Percentiles rank a stretch among this genome's conserved stretches.
These are phyloP conservation scores for Zelopaecilomyces penicillatus DNA, from an alignment of 2,329 filamentous ascomycete genomes.

Conservation along the genomic window DNA sequence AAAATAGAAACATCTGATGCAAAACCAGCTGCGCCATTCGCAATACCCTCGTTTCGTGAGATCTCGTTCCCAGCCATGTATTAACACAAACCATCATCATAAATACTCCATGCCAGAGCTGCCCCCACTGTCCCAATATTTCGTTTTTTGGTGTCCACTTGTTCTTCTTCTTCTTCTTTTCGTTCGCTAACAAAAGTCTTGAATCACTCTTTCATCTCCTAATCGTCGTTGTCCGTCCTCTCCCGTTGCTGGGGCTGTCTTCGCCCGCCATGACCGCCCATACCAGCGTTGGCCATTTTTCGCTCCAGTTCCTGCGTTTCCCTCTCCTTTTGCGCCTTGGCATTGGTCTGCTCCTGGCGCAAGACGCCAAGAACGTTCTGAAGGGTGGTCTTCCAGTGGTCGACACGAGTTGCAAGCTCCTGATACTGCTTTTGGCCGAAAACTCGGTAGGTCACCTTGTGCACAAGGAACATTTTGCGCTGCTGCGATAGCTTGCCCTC, in stretches of 20 bases:
- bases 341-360: constrained; percentile 71
- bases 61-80: constrained; percentile 21
- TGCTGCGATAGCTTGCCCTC: constrained; percentile 95
- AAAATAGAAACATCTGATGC: constrained; percentile 23
- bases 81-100: constrained; percentile 22
- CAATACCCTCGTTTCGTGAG: constrained; percentile 22
- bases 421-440: constrained; percentile 98
- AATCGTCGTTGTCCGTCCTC: constrained; percentile 50
- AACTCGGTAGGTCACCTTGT: constrained; percentile 91
- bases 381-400: constrained; percentile 83
- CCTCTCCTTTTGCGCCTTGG: constrained; percentile 67
- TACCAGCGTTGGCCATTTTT: constrained; percentile 43
- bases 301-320: constrained; percentile 64
- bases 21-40: constrained; percentile 30
- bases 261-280: constrained; percentile 25
- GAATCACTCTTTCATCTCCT: constrained; percentile 16
- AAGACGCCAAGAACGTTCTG: constrained; percentile 71
- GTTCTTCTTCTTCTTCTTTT: constrained; percentile 11
- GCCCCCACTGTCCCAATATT: constrained; percentile 13
- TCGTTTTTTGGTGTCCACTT: constrained; percentile 1
- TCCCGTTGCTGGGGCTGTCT: constrained; percentile 30
- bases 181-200: background rate
- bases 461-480: constrained; percentile 87
- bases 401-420: constrained; percentile 81
- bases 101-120: constrained; percentile 10